A percentile compares a stretch with the other conserved stretches of the same genome.
phyloP scores from a whole-genome alignment of 257 asterid species.

The Lithospermum erythrorhizon region DNA sequence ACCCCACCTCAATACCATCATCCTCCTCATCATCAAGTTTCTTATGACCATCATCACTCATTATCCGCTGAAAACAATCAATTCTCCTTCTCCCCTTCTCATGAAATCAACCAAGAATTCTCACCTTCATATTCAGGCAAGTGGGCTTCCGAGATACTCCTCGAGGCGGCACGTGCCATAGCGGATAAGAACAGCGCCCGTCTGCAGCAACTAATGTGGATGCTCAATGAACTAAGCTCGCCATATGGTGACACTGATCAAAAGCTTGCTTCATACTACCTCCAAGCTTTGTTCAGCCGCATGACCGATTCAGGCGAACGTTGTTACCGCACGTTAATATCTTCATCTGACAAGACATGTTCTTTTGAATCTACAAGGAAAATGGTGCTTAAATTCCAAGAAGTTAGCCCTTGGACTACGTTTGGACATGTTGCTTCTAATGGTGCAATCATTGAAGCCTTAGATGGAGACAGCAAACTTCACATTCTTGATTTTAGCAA shows the following conservation, averaged over 20 bases:
- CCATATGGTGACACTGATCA: conserved; percentile 92
- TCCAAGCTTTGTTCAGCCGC: conserved; percentile 72
- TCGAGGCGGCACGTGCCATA: conserved; percentile 62
- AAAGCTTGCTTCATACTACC: conserved; percentile 68
- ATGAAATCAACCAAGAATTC: conserved; percentile 45
- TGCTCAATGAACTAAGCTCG: conserved; percentile 82
- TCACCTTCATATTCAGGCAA: conserved; percentile 33
- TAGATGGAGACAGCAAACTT: conserved; percentile 54
- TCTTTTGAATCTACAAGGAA: conserved; percentile 52
- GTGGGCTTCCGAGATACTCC: conserved; percentile 66
- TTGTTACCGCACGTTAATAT: conserved; percentile 51
- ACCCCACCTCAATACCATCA: conserved; percentile 29
- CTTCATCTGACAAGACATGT: conserved; percentile 46
- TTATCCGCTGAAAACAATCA: conserved; percentile 10
- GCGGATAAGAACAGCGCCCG: conserved; percentile 48
- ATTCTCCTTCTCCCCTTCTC: conserved; percentile 30
- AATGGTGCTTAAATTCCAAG: conserved; percentile 65
- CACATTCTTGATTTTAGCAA: conserved; percentile 72
- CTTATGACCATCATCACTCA: background rate
- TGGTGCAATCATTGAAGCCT: conserved; percentile 79
- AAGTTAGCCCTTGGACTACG: conserved; percentile 92
- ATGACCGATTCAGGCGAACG: conserved; percentile 59
- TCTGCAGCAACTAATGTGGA: conserved; percentile 77
- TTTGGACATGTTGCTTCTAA: conserved; percentile 92
- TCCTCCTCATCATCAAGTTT: background rate